Evolutionary conservation across 2,329 filamentous ascomycete species (phyloP), one percentile per base, ranked within the genome.

Genomic region (Hypomyces rosellus): DNA sequence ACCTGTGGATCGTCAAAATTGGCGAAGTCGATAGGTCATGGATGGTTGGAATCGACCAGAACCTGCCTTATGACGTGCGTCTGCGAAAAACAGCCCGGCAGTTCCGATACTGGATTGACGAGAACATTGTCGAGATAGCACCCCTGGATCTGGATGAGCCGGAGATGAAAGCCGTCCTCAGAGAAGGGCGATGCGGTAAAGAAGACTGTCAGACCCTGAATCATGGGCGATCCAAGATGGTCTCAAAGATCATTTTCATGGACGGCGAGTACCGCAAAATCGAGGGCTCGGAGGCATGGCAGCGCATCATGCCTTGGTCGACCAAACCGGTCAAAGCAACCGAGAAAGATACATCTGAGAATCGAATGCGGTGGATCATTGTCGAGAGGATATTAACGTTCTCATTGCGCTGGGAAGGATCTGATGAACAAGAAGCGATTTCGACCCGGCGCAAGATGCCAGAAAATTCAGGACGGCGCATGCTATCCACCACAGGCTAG

Each of bases 1-100:
- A 70, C 15, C 50, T 69, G 16, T 70, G 68, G 68, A 66, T 70
- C 52, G 61, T 70, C 52, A 70, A 70, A 52, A 60, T 70, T 49
- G 68, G 67, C 18, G 65, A 69, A 44, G 62, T 70, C 12, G 65
- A 69, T 43, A 57, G 60, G 38, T 64, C 59, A 12, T 70, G 68
- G 68, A 63, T 63, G 58, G 57, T 70, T 22, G 60, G 59, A 22
- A 60, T 63, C n/a, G 64, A 70, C 45, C 57, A 49, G 33, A 57
- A 59, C 37, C 57, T 65, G 34, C 56, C 65, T 4, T 63, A 59
- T 40, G 58, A 66, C 41, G 53, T 54, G 20, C 64, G 63, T 3
- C 53, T 65, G 20, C 60, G 59, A 46, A 58, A 63, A 45, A 62
- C 66, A 43, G 68, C 68, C 5, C 64, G 65, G 15, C 65, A 69